These are phyloP conservation scores for Oxyria digyna DNA, from an alignment of 148 eudicot genomes.

Conservation along the genomic window DNA sequence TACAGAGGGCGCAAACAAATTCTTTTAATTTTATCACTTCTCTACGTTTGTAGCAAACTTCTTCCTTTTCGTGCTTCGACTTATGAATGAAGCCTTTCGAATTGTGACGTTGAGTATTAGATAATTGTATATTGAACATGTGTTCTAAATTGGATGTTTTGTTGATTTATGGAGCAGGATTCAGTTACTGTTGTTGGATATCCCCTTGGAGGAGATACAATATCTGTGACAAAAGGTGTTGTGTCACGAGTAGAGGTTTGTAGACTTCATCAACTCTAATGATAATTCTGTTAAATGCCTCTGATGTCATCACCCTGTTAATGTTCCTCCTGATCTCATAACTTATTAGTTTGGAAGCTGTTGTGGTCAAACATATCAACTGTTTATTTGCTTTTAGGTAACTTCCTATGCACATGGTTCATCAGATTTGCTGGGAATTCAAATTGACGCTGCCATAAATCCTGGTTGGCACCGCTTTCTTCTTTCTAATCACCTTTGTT, in stretches of 20 bases:
- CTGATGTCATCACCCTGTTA: not conserved
- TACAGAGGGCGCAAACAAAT: not conserved
- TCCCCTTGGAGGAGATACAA: conserved; percentile 99
- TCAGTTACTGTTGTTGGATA: conserved; percentile 97
- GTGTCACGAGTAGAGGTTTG: conserved; percentile 96
- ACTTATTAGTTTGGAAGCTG: not conserved
- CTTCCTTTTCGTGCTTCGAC: not conserved
- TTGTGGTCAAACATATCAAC: not conserved
- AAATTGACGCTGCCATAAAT: conserved; percentile 12
- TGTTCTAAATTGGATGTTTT: not conserved
- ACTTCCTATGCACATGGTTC: conserved; percentile 9
- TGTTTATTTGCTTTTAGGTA: not conserved
- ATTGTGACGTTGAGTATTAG: not conserved
- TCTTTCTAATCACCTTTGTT: not conserved
- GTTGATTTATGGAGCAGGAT: conserved; percentile 42
- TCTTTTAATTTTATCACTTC: not conserved
- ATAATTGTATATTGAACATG: not conserved
- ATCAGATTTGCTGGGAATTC: conserved; percentile 11
- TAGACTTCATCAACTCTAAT: not conserved
- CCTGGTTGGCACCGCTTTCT: conserved; percentile 4
- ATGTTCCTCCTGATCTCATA: not conserved
- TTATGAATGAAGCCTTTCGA: not conserved
- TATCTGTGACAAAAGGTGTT: conserved; percentile 96
- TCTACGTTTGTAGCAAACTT: not conserved
- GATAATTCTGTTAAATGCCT: not conserved